A percentile compares a stretch with the other conserved stretches of the same genome.
These are phyloP conservation scores for Spergularia marina DNA, from an alignment of 148 eudicot genomes.

Conservation along the genomic window DNA sequence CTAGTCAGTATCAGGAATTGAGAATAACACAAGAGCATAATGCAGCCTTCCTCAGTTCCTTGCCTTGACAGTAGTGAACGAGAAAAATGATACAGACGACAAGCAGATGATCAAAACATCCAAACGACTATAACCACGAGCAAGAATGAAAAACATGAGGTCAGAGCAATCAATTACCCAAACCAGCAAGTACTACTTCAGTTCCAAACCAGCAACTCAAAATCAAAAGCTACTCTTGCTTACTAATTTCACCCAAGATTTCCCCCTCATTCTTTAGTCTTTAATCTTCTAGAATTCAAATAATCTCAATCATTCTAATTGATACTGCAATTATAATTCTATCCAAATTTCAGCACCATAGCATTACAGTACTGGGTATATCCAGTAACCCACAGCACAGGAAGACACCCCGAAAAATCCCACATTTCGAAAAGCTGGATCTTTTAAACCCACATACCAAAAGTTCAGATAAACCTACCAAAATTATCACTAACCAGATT, in stretches of 20 bases:
- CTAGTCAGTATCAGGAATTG: not conserved
- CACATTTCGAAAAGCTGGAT: not conserved
- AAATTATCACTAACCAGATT: not conserved
- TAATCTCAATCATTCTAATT: not conserved
- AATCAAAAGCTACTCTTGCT: constrained; percentile 6
- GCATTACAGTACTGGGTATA: not conserved
- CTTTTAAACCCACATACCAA: not conserved
- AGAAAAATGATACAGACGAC: not conserved
- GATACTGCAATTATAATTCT: not conserved
- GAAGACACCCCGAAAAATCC: not conserved
- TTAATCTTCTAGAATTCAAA: not conserved
- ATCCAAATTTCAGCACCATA: not conserved
- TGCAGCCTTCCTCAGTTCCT: not conserved
- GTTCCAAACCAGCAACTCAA: not conserved
- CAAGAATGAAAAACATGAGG: not conserved
- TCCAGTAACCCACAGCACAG: not conserved
- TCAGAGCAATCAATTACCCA: not conserved
- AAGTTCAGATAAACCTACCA: not conserved
- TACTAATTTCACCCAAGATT: not conserved
- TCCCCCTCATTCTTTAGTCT: not conserved
- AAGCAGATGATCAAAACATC: not conserved
- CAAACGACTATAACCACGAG: not conserved
- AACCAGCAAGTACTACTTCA: not conserved
- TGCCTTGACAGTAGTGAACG: not conserved
- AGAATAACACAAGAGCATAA: not conserved